phyloP scores from a whole-genome alignment of 495 filamentous ascomycete species.

The Ramalina peruviana region DNA sequence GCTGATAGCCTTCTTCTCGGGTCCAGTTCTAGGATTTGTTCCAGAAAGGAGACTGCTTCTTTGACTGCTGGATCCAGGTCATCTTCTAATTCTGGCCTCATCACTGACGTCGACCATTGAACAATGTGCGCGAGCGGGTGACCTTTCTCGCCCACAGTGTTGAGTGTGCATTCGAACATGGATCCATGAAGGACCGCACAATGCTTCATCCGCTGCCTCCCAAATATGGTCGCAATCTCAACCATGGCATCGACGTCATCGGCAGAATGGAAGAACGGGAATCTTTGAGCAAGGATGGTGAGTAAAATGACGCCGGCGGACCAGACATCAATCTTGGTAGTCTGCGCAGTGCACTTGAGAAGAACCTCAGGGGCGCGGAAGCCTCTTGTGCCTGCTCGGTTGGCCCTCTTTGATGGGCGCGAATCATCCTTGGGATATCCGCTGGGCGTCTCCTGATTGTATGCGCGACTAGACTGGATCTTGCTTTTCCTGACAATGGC shows the following conservation, averaged over 20 bases:
- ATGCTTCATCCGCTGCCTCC: conserved; percentile 63
- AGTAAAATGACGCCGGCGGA: conserved; percentile 87
- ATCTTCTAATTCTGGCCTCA: conserved; percentile 27
- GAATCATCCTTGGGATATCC: conserved; percentile 80
- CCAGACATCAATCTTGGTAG: conserved; percentile 95
- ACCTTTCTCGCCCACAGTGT: conserved; percentile 71
- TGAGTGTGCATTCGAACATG: conserved; percentile 80
- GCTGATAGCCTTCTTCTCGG: conserved; percentile 58
- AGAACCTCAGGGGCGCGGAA: conserved; percentile 95
- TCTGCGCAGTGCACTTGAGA: conserved; percentile 94
- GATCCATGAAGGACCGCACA: conserved; percentile 74
- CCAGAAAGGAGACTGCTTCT: conserved; percentile 50
- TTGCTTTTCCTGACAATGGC: conserved; percentile 13
- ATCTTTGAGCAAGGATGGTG: conserved; percentile 76
- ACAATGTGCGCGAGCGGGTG: conserved; percentile 86
- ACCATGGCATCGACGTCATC: conserved; percentile 96
- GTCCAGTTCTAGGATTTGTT: conserved; percentile 58
- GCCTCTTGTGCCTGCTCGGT: conserved; percentile 88
- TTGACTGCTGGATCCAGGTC: conserved; percentile 44
- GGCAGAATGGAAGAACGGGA: conserved; percentile 95
- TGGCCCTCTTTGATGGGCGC: conserved; percentile 76
- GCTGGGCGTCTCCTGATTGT: conserved; percentile 32
- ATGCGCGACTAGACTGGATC: conserved; percentile 21
- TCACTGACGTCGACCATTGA: conserved; percentile 68
- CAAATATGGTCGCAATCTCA: conserved; percentile 92